Evolutionary conservation across 805 yeast species (phyloP).

Genomic region (Metschnikowia picachoensis): DNA sequence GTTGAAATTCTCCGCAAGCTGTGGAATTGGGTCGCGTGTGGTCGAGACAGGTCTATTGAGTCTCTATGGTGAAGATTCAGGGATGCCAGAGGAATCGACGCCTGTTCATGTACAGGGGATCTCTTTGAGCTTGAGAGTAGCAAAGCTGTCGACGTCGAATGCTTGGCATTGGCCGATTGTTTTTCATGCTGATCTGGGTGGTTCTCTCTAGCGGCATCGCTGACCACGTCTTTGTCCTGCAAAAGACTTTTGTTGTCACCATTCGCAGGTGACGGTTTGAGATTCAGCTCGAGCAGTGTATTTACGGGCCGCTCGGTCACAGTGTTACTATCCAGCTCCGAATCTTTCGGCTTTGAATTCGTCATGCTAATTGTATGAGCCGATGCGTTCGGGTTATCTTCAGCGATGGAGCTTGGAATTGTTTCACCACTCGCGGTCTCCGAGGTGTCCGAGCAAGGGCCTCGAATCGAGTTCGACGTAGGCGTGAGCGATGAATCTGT

Average conservation of each 20-base stretch:
- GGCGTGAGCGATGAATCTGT: slow-evolving; percentile 16
- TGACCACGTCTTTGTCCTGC: too few relatives aligned
- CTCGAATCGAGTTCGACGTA: slow-evolving; percentile 13
- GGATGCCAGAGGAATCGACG: slow-evolving; percentile 1
- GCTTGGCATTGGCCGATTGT: not conserved
- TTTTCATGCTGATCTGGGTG: too few relatives aligned
- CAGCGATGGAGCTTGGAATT: slow-evolving; percentile 17
- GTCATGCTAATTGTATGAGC: slow-evolving; percentile 5
- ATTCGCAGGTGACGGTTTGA: too few relatives aligned
- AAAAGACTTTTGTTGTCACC: too few relatives aligned
- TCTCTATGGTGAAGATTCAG: not conserved
- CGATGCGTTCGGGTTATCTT: slow-evolving; percentile 12
- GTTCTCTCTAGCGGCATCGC: too few relatives aligned
- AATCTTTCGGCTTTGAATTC: slow-evolving; percentile 6
- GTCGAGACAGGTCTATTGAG: slow-evolving; percentile 5
- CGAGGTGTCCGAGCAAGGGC: slow-evolving; percentile 14
- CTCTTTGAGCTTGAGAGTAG: slow-evolving; percentile 2
- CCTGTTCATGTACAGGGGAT: slow-evolving; percentile 9
- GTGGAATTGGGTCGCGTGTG: slow-evolving; percentile 7
- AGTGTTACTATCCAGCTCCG: slow-evolving; percentile 14
- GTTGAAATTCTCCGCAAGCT: slow-evolving; percentile 12
- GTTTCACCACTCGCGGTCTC: slow-evolving; percentile 18
- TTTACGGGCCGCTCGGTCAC: slow-evolving; percentile 3
- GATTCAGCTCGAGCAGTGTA: too few relatives aligned
- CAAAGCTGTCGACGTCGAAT: not conserved